Evolutionary conservation across 169 alveolate species (phyloP).

Genomic region (Plasmodium ovale): DNA sequence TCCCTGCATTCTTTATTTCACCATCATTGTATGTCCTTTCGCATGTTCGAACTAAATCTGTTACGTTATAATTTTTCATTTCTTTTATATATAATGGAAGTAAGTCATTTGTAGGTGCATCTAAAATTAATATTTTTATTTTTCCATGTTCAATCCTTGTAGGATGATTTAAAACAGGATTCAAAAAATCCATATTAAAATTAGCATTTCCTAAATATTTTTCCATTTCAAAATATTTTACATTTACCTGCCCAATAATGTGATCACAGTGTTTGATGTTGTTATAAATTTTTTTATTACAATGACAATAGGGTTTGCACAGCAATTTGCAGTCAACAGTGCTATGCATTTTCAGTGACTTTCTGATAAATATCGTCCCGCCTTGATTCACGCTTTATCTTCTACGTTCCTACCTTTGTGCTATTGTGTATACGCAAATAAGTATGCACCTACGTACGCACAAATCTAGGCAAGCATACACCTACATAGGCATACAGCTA

Average conservation of each 20-base stretch:
- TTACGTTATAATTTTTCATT: constrained; percentile 88
- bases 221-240: constrained; percentile 50
- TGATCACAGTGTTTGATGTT: constrained; percentile 1
- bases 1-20: constrained; percentile 81
- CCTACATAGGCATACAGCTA: too few species aligned
- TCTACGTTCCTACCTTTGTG: not conserved
- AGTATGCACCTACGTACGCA: too few species aligned
- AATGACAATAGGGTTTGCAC: not conserved
- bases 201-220: constrained; percentile 36
- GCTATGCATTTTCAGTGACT: constrained; percentile 21
- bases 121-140: constrained; percentile 89
- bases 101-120: constrained; percentile 91
- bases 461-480: too few species aligned
- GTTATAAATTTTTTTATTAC: constrained; percentile 9
- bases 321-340: constrained; percentile 10
- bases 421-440: not conserved
- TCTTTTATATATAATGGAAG: constrained; percentile 87
- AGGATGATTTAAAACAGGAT: constrained; percentile 88
- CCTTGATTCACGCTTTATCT: too few species aligned
- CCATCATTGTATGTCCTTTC: constrained; percentile 89
- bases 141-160: constrained; percentile 89
- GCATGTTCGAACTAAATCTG: constrained; percentile 92
- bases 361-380: not conserved
- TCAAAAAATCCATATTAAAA: constrained; percentile 58
- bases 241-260: constrained; percentile 9